Evolutionary conservation across 176 grass and related monocot genomes (phyloP).

Genomic region (Panicum miliaceum): DNA sequence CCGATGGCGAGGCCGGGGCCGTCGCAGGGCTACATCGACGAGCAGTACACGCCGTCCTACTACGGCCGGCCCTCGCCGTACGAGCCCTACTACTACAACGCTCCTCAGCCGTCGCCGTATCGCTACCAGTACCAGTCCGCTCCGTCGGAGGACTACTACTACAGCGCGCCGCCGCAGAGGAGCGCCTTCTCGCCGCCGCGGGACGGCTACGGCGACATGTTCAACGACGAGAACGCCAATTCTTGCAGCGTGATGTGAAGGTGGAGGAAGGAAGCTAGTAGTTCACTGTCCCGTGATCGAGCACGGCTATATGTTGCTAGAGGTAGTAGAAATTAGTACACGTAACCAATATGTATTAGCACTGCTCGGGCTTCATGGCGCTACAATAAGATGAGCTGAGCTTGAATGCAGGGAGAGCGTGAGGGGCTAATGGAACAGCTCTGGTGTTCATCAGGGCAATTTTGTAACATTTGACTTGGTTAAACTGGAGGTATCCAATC

Average conservation of each 20-base stretch:
- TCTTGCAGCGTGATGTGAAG: constrained; percentile 71
- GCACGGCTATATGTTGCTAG: not conserved
- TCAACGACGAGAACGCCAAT: constrained; percentile 69
- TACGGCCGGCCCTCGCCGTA: constrained; percentile 40
- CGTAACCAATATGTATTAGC: constrained; percentile 28
- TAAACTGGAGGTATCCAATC: constrained; percentile 11
- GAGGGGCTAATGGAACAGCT: constrained; percentile 35
- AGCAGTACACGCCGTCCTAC: constrained; percentile 50
- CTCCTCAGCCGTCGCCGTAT: constrained; percentile 40
- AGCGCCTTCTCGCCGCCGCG: constrained; percentile 51
- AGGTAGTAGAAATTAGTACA: constrained; percentile 19
- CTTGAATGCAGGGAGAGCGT: constrained; percentile 15
- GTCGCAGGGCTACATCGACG: constrained; percentile 55
- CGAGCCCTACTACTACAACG: constrained; percentile 47
- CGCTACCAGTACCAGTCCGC: constrained; percentile 23
- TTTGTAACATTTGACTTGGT: constrained; percentile 46
- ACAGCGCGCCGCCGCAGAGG: constrained; percentile 46
- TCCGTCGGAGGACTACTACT: constrained; percentile 52
- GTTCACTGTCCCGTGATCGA: constrained; percentile 25
- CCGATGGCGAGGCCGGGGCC: constrained; percentile 27
- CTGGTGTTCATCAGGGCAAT: constrained; percentile 47
- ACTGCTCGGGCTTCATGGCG: constrained; percentile 28
- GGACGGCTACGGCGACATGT: constrained; percentile 55
- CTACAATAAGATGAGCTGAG: constrained; percentile 51
- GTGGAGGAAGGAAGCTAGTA: constrained; percentile 1